A percentile compares a stretch with the other conserved stretches of the same genome.
Conservation (phyloP, 2,329 filamentous ascomycete species). For the Cladosporium velox region DNA sequence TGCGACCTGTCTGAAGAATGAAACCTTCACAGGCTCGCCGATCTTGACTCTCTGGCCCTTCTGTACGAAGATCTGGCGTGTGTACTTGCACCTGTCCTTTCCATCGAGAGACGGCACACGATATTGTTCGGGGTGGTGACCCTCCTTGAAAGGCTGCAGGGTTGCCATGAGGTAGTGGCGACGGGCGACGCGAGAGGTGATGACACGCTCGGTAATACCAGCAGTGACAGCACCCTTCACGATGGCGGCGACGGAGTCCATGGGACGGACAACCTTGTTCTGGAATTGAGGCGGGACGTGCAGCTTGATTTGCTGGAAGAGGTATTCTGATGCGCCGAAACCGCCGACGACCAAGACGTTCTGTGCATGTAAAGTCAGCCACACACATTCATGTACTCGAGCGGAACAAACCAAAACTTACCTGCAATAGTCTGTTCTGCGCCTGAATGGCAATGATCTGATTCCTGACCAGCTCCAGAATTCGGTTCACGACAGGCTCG, state of each 20-base stretch:
- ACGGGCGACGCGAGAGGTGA: constrained; percentile 95
- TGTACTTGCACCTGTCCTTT: constrained; percentile 98
- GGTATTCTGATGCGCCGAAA: constrained; percentile 96
- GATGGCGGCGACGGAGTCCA: constrained; percentile 98
- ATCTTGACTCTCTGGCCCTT: constrained; percentile 99
- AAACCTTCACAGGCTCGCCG: constrained; percentile 97
- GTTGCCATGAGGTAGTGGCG: constrained; percentile 99
- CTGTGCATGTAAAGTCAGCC: constrained; percentile 43
- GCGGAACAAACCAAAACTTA: constrained; percentile 39
- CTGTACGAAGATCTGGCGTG: constrained; percentile 95
- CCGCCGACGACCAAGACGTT: constrained; percentile 97
- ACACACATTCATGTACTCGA: neutral
- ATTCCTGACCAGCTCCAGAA: constrained; percentile 92
- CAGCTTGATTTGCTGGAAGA: constrained; percentile 99
- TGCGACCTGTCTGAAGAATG: constrained; percentile 96
- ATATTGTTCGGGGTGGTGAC: constrained; percentile 97
- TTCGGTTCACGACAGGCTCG: constrained; percentile 95
- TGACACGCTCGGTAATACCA: constrained; percentile 93
- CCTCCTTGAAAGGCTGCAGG: constrained; percentile 97
- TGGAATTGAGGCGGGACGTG: constrained; percentile 98
- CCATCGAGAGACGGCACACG: constrained; percentile 94
- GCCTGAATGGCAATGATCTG: constrained; percentile 99
- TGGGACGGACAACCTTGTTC: constrained; percentile 94
- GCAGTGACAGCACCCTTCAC: constrained; percentile 98
- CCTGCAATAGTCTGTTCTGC: constrained; percentile 87